Base-by-base conservation (phyloP, 2,329 filamentous ascomycete genomes). In the Aureobasidium leucospermi region DNA sequence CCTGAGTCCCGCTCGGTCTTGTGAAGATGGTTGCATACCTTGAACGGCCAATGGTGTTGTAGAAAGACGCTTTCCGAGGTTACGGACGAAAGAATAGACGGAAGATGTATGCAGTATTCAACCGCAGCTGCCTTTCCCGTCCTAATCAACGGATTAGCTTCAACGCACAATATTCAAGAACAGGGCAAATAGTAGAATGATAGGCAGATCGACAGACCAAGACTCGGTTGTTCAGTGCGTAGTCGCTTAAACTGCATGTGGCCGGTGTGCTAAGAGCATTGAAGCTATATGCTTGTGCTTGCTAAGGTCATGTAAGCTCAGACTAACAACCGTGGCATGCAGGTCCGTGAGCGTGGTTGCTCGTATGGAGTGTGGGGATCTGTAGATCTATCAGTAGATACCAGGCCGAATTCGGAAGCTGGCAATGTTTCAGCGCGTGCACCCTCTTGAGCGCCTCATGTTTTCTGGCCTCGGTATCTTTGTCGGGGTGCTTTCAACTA, bases 101-200 rank as follows among this genome's bases (percentile, higher is more conserved):
- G 9, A 32, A 4, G 36, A 42, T 23, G 13, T 28, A 41, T 42
- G 45, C 11, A 23, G 16, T 6, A 48, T 49, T 49, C 43, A 58
- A 23, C 55, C 55, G 39, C 43, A 58, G 45, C 55, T 58, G 55
- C 55, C 55, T 49, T 58, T 58, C 55, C 34, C 3, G 55, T 49
- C 34, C 45, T 58, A 49, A 49, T 42, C n/a, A 31, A 45, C 55
- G 32, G 31, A 49, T 49, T 58, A 57, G 42, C 53, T 56, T 56
- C 41, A 45, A 56, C 39, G 41, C 31, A 45, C 31, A 36, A 29
- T 36, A 9, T 28, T 11, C 52, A 36, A 28, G 41, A 45, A 29
- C 41, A 36, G 41, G 52, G 52, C 52, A 45, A 16, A 41, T 45
- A 46, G 41, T 29, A 31, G n/a, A 38, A 29, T 45, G 52, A 56